Base-by-base conservation (phyloP, 768 basidiomycete genomes). In the Termitomyces sp. region DNA sequence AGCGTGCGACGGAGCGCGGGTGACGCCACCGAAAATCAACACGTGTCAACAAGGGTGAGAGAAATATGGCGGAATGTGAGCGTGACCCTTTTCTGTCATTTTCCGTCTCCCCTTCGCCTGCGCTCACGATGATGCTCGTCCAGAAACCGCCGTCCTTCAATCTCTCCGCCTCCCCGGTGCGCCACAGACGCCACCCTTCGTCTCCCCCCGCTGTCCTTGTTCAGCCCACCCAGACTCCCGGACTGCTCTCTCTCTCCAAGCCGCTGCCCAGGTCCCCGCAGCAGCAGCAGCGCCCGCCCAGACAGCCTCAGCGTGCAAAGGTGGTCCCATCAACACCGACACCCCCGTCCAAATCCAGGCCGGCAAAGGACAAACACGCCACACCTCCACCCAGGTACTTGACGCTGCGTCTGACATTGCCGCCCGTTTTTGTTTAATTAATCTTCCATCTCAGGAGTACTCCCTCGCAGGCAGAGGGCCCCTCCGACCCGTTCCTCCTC, bases 161-260 rank as follows among this genome's bases (percentile, higher is more conserved):
- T 43, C 68, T 74, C 35, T 48, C 65, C 47, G 62, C 56, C 53
- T 63, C 56, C 14, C 72, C 64, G 23, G 63, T 62, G 28, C 67
- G 74, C 21, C 87, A 88, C 58, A 77, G 89, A 53, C 81, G 83
- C 65, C 83, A 87, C 19, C 89, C 88, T 0, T 87, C 88, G 0
- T 85, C 85, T 8, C 80, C 82, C 0, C 77, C 82, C 37, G 80
- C 86, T 63, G 76, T 84, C 58, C 75, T 83, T 55, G 82, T 87
- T 4, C 86, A 87, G 67, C 83, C 89, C 3, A 88, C 89, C 12
- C 78, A 79, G 54, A 87, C 82, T 0, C 89, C 88, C 0, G 89
- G 89, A 66, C 77, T 91, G 9, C 78, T 91, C 51, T 80, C 84
- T 48, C 76, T 91, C 50, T 82, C 86, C 53, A 86, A 48, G 65